phyloP scores from a whole-genome alignment of 2,329 filamentous ascomycete genomes.

The Pestalotiopsis fici region DNA sequence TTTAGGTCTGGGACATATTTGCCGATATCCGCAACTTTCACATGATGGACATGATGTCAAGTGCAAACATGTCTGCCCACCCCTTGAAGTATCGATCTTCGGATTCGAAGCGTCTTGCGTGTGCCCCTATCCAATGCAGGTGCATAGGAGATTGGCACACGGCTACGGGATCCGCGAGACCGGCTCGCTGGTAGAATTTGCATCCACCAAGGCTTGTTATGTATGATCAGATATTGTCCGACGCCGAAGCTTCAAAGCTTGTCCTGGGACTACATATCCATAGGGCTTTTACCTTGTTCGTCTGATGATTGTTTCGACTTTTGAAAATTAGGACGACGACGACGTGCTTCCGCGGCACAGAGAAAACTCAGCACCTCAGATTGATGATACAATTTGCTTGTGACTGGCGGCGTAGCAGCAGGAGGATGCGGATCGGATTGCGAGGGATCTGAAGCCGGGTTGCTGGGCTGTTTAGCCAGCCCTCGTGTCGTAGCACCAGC shows the following conservation, averaged over 20 bases:
- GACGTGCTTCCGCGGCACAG: neutral
- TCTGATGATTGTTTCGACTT: constrained; percentile 6
- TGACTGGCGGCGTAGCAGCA: neutral
- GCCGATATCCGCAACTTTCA: neutral
- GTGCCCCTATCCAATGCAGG: neutral
- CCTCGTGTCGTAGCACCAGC: neutral
- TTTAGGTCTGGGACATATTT: neutral
- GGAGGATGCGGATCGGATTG: constrained; percentile 1
- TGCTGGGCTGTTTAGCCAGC: neutral
- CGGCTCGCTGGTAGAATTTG: neutral
- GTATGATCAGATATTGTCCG: neutral
- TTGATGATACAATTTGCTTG: neutral
- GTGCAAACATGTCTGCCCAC: neutral
- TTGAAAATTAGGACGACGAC: neutral
- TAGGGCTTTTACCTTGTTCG: neutral
- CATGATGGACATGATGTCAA: neutral
- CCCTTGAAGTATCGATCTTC: neutral
- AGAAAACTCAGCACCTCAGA: neutral
- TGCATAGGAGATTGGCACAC: neutral
- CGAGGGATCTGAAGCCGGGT: neutral
- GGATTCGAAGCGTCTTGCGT: neutral
- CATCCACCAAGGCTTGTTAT: neutral
- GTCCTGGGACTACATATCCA: neutral
- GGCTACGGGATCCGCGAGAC: neutral
- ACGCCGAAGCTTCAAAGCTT: neutral